phyloP scores from a whole-genome alignment of 441 rosid genomes.

The Mallotus repandus region DNA sequence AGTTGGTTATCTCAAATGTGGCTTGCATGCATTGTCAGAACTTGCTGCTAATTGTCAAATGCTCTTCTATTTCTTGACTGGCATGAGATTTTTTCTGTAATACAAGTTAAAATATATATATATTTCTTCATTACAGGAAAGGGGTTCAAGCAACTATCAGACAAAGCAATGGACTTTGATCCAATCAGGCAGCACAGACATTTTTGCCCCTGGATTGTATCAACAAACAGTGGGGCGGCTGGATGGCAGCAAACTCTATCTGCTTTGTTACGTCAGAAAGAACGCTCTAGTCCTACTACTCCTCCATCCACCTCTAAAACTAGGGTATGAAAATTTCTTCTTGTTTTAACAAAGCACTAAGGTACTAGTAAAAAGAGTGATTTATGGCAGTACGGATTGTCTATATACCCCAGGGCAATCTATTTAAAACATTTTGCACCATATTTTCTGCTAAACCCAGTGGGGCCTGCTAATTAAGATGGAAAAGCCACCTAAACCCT shows the following conservation, averaged over 20 bases:
- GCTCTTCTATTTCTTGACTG: not conserved
- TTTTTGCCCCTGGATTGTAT: conserved; percentile 93
- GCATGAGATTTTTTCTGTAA: not conserved
- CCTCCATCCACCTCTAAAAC: conserved; percentile 51
- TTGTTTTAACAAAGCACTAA: not conserved
- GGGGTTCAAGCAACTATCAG: conserved; percentile 28
- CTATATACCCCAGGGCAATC: not conserved
- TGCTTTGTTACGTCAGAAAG: conserved; percentile 61
- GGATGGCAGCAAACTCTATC: conserved; percentile 85
- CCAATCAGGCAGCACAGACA: conserved; percentile 88
- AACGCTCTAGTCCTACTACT: conserved; percentile 33
- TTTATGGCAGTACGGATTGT: not conserved
- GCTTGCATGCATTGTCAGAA: conserved; percentile 15
- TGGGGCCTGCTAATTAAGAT: not conserved
- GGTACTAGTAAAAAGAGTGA: not conserved
- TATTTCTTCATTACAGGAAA: conserved; percentile 39
- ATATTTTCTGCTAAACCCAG: not conserved
- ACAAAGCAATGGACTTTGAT: conserved; percentile 70
- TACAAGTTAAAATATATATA: not conserved
- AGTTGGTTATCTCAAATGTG: not conserved
- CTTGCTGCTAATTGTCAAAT: conserved; percentile 12
- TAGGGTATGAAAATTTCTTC: conserved; percentile 45
- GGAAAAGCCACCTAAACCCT: conserved; percentile 4
- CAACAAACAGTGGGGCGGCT: conserved; percentile 50
- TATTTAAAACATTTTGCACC: not conserved